phyloP scores from a whole-genome alignment of 1,284 basidiomycete genomes.

The Taiwanofungus camphoratus region DNA sequence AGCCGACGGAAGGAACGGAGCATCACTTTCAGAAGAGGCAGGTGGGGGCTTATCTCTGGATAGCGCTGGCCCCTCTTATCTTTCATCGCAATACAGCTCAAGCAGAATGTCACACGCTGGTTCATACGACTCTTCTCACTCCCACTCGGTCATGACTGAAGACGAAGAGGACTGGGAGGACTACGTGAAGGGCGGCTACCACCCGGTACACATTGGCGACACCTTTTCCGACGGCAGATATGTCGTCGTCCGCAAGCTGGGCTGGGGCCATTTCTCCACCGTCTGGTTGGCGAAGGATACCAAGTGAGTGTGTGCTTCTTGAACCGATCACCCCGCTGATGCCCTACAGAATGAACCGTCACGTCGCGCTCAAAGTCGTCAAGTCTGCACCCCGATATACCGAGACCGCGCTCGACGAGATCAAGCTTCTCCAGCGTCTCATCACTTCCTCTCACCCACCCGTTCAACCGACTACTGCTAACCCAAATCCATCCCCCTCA shows the following conservation, averaged over 20 bases:
- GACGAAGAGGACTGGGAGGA: constrained; percentile 82
- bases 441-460: constrained; percentile 82
- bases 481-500: constrained; percentile 57
- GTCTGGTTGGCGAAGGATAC: constrained; percentile 89
- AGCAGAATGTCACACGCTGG: constrained; percentile 36
- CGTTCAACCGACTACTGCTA: constrained; percentile 41
- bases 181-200: constrained; percentile 91
- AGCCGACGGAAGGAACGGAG: constrained; percentile 1
- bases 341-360: constrained; percentile 73
- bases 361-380: constrained; percentile 98
- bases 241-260: constrained; percentile 90
- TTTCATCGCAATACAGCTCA: constrained; percentile 7
- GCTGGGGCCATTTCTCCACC: constrained; percentile 97
- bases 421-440: constrained; percentile 94
- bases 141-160: constrained; percentile 61
- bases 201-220: constrained; percentile 95
- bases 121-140: constrained; percentile 48
- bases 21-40: constrained; percentile 8
- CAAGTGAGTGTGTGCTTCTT: constrained; percentile 48
- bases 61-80: constrained; percentile 1
- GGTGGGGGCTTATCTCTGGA: constrained; percentile 7
- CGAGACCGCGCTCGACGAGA: constrained; percentile 97
- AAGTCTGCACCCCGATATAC: constrained; percentile 97
- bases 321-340: constrained; percentile 1
- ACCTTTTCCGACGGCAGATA: constrained; percentile 87